Conservation (phyloP, 129 eudicot species). For the carrot (Daucus carota) region DH1_v3.0 NC_030381.2:49782001-49782500, state of each 20-base stretch:
- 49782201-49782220: too few species aligned
- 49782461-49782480: slow-evolving; percentile 60
- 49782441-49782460: slow-evolving; percentile 95
- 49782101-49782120: slow-evolving; percentile 56
- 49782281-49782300: slow-evolving; percentile 67
- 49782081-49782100: slow-evolving; percentile 56
- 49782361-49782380: slow-evolving; percentile 70
- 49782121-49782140: slow-evolving; percentile 46
- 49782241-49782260: slow-evolving; percentile 35
- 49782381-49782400: slow-evolving; percentile 72
- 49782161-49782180: slow-evolving; percentile 32
- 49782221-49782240: slow-evolving; percentile 34
- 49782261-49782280: slow-evolving; percentile 48
- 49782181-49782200: slow-evolving; percentile 23
- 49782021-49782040: slow-evolving; percentile 52
- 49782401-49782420: slow-evolving; percentile 97
- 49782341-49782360: slow-evolving; percentile 37
- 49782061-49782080: slow-evolving; percentile 63
- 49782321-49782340: slow-evolving; percentile 49
- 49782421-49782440: slow-evolving; percentile 78
- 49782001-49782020: slow-evolving; percentile 42
- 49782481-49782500: slow-evolving; percentile 82
- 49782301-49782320: slow-evolving; percentile 48
- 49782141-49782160: slow-evolving; percentile 58
- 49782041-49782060: slow-evolving; percentile 39